Evolutionary conservation across 2,329 filamentous ascomycete species (phyloP), one percentile per base, ranked within the genome.

Genomic region (Lithohypha guttulata): DNA sequence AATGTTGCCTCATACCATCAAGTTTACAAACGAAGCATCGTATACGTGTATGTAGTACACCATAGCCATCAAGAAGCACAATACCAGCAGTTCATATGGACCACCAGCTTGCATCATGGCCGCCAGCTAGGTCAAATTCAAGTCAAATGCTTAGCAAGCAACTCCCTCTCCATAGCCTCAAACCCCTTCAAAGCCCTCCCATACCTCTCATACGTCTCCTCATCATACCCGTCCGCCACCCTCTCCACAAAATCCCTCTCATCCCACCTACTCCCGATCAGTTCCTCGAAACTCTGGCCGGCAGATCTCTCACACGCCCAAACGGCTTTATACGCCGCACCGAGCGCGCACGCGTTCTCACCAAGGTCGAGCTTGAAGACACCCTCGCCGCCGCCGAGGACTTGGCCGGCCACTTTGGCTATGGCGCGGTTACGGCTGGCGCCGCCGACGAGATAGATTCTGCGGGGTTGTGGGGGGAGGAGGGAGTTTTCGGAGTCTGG

Each of bases 351-450:
- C 2, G 91, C 89, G 63, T 93, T 95, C 18, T 87, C 86, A 18
- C 91, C 89, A 4, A 96, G 85, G 56, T 96, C 87, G 10, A 98
- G 75, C 61, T 81, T 83, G 64, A 85, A 98, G 18, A 96, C 84
- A 17, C 91, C 91, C 47, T 96, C 91, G 2, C 71, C 73, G 22
- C 84, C 84, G 37, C 91, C 91, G 2, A 98, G 74, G 2, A 96
- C 85, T 53, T 94, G 79, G 18, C 86, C 89, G 3, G 87, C 74
- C 33, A 93, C 77, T 42, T 79, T 71, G 4, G 86, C 84, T 52
- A 96, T 95, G 34, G 89, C 86, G 3, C 80, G 77, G 68, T 96
- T 98, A 39, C 83, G 73, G 22, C 82, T 86, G 10, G 87, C 91
- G 42, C 91, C 91, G 37, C 91, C 91, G 6, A 96, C 91, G 29